Percentiles rank a stretch among this genome's conserved stretches.
These are phyloP conservation scores for Cryptococcus maquisensis DNA, from an alignment of 1,284 basidiomycete species.

Conservation along the genomic window DNA sequence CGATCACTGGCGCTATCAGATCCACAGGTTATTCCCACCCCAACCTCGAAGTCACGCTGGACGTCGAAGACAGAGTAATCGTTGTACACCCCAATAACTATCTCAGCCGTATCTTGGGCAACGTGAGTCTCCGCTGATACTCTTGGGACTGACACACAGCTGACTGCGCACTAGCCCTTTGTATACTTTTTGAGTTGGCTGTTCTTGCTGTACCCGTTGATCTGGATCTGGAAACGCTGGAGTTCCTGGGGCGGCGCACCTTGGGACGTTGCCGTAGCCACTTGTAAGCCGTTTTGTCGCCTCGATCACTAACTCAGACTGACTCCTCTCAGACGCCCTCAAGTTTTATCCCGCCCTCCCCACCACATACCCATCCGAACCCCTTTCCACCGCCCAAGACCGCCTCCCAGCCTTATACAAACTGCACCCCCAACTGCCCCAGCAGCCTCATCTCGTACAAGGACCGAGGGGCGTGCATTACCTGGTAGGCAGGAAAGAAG, in stretches of 20 bases:
- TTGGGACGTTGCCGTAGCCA: constrained; percentile 24
- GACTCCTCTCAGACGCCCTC: constrained; percentile 21
- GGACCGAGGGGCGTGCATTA: constrained; percentile 47
- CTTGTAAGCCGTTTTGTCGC: constrained; percentile 18
- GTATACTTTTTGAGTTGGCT: constrained; percentile 62
- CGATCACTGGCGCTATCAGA: constrained; percentile 56
- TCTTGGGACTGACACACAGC: background rate
- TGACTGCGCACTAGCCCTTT: constrained; percentile 50
- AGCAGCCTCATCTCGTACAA: constrained; percentile 19
- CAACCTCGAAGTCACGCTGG: constrained; percentile 54
- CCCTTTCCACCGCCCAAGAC: constrained; percentile 23
- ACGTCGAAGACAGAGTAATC: constrained; percentile 51
- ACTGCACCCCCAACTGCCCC: constrained; percentile 36
- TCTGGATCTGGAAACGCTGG: constrained; percentile 59
- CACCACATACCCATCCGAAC: constrained; percentile 33
- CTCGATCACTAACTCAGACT: background rate
- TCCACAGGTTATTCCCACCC: constrained; percentile 57
- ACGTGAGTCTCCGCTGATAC: constrained; percentile 27
- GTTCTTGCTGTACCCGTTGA: constrained; percentile 63
- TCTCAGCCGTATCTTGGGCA: constrained; percentile 60
- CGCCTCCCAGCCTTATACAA: constrained; percentile 35
- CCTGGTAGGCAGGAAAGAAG: constrained; percentile 59
- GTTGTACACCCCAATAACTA: constrained; percentile 60
- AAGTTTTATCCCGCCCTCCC: constrained; percentile 42
- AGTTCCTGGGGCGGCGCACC: constrained; percentile 23